Base-by-base conservation (phyloP, 345 rosid species). In the Eutrema yunnanense region DNA sequence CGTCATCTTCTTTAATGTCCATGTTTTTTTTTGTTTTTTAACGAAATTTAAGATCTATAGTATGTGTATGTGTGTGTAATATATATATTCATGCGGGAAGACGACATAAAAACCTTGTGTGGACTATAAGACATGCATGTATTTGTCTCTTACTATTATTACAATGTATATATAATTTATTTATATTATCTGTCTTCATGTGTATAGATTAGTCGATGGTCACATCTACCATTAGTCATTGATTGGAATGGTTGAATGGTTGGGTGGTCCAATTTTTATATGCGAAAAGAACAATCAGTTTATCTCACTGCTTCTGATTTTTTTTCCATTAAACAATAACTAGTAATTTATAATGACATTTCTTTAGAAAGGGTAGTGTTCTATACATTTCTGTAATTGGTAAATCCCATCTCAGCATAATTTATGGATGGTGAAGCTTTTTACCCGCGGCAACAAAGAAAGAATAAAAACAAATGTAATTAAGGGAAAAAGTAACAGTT, bases 141-240 rank as follows among this genome's bases (percentile, higher is more conserved):
- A 48, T 12, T 50, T 57, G 29, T 48, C 26, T 2, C 6, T 56
- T 41, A 26, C 54, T 34, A 34, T 41, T 29, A 30, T 61, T 30
- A 19, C 2, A 43, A 8, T 19, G 50, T 36, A 8, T 30, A 27
- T 12, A 47, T 41, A 22, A 30, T 1, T 3, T 6, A 26, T 26
- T 13, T 53, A 10, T 37, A 9, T 50, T n/a, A 49, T 6, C 53
- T 47, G 76, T 72, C 62, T 62, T 62, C 52, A 42, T 51, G 46
- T 61, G 62, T 42, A 62, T 50, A 30, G 41, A 47, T 10, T 57
- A 36, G 26, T 13, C 27, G 16, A 58, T 60, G 59, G 74, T 64
- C 77, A 33, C 61, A 26, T 50, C 47, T 74, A 40, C 62, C 29
- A 49, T 40, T 49, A 30, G 42, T 55, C 43, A 55, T 55, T 47